phyloP scores from a whole-genome alignment of 179 eudicot genomes.

The Nepenthes alata region DNA sequence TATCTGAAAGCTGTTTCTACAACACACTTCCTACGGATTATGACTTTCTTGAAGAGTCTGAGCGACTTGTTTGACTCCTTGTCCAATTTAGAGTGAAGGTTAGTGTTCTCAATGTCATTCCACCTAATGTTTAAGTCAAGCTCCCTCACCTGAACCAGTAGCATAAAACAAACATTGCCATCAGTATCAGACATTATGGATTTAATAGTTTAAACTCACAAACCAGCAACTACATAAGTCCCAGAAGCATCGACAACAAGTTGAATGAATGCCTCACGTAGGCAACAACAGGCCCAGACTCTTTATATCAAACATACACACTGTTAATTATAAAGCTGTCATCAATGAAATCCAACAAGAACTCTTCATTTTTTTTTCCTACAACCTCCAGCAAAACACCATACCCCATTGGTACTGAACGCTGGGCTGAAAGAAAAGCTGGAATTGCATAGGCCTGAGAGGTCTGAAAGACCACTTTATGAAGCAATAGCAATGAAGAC shows the following conservation, averaged over 20 bases:
- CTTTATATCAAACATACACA: too few species aligned
- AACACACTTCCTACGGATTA: slow-evolving; percentile 52
- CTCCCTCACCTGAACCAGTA: slow-evolving; percentile 67
- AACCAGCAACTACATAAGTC: too few species aligned
- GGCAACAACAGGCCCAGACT: too few species aligned
- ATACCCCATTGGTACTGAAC: too few species aligned
- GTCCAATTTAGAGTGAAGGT: slow-evolving; percentile 40
- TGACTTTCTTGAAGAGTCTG: slow-evolving; percentile 73
- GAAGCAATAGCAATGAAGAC: neutral
- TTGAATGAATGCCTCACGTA: too few species aligned
- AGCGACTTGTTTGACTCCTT: slow-evolving; percentile 52
- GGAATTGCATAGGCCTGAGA: neutral
- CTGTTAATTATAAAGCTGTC: too few species aligned
- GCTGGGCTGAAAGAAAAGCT: too few species aligned
- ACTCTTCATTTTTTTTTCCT: too few species aligned
- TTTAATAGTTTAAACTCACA: too few species aligned
- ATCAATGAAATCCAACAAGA: too few species aligned
- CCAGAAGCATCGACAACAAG: too few species aligned
- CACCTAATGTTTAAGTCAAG: slow-evolving; percentile 71
- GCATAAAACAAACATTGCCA: neutral
- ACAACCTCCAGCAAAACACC: too few species aligned
- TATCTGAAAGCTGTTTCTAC: slow-evolving; percentile 57
- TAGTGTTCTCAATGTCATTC: slow-evolving; percentile 81
- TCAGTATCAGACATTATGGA: slow-evolving; percentile 3
- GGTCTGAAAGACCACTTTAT: neutral